Evolutionary conservation across 2,329 filamentous ascomycete genomes (phyloP), one percentile per base, ranked within the genome.

Genomic region (Akanthomyces lecanii): DNA sequence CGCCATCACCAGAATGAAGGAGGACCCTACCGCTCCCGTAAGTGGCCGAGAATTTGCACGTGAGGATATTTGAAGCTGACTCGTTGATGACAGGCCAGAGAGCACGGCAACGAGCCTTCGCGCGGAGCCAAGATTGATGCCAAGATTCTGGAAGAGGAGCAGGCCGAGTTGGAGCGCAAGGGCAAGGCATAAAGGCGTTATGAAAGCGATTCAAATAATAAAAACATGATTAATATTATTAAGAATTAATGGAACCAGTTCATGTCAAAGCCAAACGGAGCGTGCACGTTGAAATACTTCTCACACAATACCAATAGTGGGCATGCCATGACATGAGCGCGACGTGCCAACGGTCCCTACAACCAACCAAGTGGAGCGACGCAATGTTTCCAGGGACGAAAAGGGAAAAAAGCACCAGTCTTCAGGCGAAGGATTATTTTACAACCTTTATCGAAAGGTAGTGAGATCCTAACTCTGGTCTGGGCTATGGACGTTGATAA

Each of bases 111-210:
- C 73, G 80, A 89, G 77, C 88, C 88, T 4, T 87, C 83, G 47
- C 83, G 79, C 69, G 88, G 88, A 30, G 88, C 88, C 33, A 82
- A 87, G 79, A 82, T 89, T 65, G 88, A 90, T 72, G 82, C 87
- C 65, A 73, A 88, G 75, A 68, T 90, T 54, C 76, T 81, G 71
- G 81, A 83, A 14, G 87, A 90, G 69, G 88, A 90, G 65, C 83
- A 87, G 71, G 84, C 78, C 65, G 75, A 81, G 62, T 70, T 90
- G 66, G 81, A 78, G 75, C 81, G 80, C 74, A 89, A 88, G 79
- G 83, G 85, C 45, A 63, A 63, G 60, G 60, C 60, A 18, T 62
- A 62, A n/a, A 61, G n/a, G 51, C 21, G 21, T n/a, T 21, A 14
- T 40, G 21, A 6, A 6, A 28, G 23, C 44, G 44, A 30, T 21